Evolutionary conservation across 164 flowering plant species (phyloP).

Genomic region (Magnolia sinica): DNA sequence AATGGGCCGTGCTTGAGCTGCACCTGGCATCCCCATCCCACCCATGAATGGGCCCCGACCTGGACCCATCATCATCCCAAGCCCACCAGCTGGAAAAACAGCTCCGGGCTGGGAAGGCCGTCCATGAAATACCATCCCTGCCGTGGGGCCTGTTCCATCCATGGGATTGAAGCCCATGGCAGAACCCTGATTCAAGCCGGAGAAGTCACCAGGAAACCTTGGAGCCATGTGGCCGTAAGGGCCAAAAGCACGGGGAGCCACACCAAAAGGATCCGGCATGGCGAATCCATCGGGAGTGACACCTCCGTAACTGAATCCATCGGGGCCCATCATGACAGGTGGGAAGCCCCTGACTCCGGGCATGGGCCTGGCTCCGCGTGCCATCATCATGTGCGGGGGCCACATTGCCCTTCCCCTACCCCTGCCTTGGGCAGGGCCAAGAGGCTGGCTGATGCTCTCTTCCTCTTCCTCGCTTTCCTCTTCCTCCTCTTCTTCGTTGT

Average conservation of each 20-base stretch:
- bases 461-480: constrained; percentile 92
- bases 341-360: constrained; percentile 86
- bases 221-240: constrained; percentile 65
- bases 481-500: constrained; percentile 98
- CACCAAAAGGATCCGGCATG: constrained; percentile 66
- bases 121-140: constrained; percentile 81
- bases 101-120: constrained; percentile 70
- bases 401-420: constrained; percentile 91
- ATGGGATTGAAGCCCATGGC: constrained; percentile 30
- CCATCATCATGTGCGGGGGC: constrained; percentile 78
- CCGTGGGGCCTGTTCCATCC: constrained; percentile 36
- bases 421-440: constrained; percentile 53
- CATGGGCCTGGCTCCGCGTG: constrained; percentile 67
- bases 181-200: constrained; percentile 28
- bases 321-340: constrained; percentile 84
- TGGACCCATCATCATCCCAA: constrained; percentile 93
- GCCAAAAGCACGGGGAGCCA: constrained; percentile 69
- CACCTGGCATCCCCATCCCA: constrained; percentile 44
- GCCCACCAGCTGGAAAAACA: constrained; percentile 63
- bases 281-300: constrained; percentile 63
- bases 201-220: constrained; percentile 67
- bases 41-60: constrained; percentile 91
- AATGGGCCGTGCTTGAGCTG: constrained; percentile 36
- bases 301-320: constrained; percentile 75
- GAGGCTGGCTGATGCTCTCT: constrained; percentile 45